A percentile compares a stretch with the other conserved stretches of the same genome.
Evolutionary conservation across 345 rosid genomes (phyloP).

Genomic region (Dipteronia sinensis): DNA sequence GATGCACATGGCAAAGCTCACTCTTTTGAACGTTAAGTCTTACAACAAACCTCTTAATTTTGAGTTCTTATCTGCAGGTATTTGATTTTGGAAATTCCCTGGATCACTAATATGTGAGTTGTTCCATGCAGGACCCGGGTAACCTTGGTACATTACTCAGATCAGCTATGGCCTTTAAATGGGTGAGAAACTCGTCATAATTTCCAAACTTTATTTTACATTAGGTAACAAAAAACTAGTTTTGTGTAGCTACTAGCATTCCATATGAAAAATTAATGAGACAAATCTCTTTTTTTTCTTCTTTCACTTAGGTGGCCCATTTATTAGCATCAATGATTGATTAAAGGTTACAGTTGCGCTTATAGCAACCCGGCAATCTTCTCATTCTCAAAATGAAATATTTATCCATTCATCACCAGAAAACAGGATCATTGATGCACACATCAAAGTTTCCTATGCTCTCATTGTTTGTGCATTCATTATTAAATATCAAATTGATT

Average conservation of each 20-base stretch:
- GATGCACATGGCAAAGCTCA: neutral
- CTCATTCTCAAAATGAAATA: neutral
- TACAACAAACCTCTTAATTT: constrained; percentile 3
- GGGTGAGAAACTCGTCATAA: constrained; percentile 56
- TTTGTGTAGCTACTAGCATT: neutral
- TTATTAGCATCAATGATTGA: neutral
- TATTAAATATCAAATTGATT: neutral
- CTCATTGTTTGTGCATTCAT: neutral
- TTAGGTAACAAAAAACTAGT: neutral
- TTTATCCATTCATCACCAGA: neutral
- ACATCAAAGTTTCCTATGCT: neutral
- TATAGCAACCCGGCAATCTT: neutral
- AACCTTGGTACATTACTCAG: constrained; percentile 89
- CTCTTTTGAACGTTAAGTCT: constrained; percentile 10
- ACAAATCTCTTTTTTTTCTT: neutral
- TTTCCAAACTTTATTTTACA: neutral
- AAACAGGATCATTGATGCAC: neutral
- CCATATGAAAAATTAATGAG: neutral
- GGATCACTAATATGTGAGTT: constrained; percentile 25
- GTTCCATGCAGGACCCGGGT: constrained; percentile 81
- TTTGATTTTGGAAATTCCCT: constrained; percentile 17
- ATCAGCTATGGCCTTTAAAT: constrained; percentile 85
- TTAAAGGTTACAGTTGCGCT: neutral
- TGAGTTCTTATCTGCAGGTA: constrained; percentile 17
- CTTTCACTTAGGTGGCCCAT: neutral